A percentile compares a stretch with the other conserved stretches of the same genome.
These are phyloP conservation scores for Calonectria hawksworthii DNA, from an alignment of 2,329 filamentous ascomycete species.

Conservation along the genomic window DNA sequence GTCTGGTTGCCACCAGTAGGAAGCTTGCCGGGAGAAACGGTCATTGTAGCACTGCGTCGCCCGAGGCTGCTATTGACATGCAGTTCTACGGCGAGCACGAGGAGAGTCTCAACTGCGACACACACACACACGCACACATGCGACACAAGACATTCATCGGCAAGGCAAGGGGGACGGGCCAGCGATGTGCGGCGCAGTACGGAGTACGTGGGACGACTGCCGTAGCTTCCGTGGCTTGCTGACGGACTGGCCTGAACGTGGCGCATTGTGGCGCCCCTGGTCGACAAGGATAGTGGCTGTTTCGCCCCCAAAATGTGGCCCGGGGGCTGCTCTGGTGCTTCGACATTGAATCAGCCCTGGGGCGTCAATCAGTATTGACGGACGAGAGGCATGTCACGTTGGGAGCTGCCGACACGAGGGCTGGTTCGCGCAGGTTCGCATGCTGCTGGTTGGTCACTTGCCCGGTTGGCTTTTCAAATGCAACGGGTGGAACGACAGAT, in stretches of 20 bases:
- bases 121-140: background rate
- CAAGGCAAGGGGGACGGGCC: constrained; percentile 12
- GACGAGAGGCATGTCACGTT: constrained; percentile 4
- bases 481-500: constrained; percentile 12
- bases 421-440: background rate
- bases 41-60: constrained; percentile 8
- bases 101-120: background rate
- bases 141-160: constrained; percentile 7
- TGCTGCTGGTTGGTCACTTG: background rate
- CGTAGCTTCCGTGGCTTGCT: constrained; percentile 34
- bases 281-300: constrained; percentile 22
- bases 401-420: constrained; percentile 19
- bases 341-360: background rate
- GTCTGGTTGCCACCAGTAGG: background rate
- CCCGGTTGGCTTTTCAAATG: background rate
- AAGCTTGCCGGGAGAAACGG: background rate
- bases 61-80: constrained; percentile 8
- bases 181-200: constrained; percentile 10
- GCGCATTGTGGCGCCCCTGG: constrained; percentile 39
- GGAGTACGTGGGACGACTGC: constrained; percentile 17
- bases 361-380: constrained; percentile 4
- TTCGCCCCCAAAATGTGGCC: constrained; percentile 7
- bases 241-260: constrained; percentile 38
- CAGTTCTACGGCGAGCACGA: background rate
- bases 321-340: constrained; percentile 10